A percentile compares a stretch with the other conserved stretches of the same genome.
Evolutionary conservation across 495 filamentous ascomycete species (phyloP).

Genomic region (Xylaria sp.): DNA sequence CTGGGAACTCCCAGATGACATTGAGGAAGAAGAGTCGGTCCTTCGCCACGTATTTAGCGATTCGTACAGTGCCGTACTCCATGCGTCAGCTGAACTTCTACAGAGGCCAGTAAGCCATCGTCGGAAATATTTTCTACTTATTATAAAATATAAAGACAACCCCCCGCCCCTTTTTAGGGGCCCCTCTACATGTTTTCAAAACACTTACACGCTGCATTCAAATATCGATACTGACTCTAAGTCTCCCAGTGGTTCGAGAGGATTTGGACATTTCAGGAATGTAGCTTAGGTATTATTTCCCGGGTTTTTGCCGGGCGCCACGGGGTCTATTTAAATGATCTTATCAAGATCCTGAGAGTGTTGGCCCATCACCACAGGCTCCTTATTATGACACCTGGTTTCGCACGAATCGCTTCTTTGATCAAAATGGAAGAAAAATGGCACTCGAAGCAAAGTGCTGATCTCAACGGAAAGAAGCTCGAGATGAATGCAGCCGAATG

Average conservation of each 20-base stretch:
- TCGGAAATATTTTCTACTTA: neutral
- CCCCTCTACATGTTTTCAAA: neutral
- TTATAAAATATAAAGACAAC: neutral
- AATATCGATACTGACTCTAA: neutral
- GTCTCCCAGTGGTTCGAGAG: constrained; percentile 8
- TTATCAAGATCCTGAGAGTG: neutral
- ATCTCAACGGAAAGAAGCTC: neutral
- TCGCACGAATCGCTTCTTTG: neutral
- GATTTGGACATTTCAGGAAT: neutral
- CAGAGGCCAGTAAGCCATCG: constrained; percentile 2
- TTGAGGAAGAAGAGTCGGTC: neutral
- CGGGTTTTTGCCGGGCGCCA: neutral
- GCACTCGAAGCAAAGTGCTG: neutral
- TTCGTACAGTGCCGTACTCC: neutral
- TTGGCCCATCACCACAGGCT: neutral
- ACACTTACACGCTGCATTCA: no score
- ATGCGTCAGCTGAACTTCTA: neutral
- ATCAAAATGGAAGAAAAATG: neutral
- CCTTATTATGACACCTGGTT: neutral
- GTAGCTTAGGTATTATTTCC: neutral
- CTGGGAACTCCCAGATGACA: neutral
- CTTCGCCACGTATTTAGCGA: neutral
- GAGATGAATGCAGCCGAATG: neutral
- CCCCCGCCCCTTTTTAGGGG: neutral
- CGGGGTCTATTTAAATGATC: neutral